Evolutionary conservation across 1,284 basidiomycete species (phyloP).

Genomic region (Peniophora sp.): DNA sequence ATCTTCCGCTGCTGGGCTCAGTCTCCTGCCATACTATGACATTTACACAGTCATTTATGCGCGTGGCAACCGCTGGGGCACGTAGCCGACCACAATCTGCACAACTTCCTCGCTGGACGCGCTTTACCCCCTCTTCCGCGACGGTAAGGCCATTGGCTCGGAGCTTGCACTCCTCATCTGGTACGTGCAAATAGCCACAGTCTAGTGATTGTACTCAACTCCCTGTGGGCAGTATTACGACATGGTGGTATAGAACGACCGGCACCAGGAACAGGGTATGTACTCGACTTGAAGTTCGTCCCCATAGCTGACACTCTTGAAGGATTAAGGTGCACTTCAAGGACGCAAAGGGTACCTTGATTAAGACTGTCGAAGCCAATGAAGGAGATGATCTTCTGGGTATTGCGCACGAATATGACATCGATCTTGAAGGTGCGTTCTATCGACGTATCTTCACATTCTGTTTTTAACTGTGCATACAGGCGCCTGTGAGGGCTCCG

Average conservation of each 20-base stretch:
- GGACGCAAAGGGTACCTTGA: slow-evolving; percentile 75
- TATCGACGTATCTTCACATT: not conserved
- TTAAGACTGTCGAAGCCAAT: slow-evolving; percentile 88
- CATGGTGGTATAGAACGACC: slow-evolving; percentile 45
- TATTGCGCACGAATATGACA: slow-evolving; percentile 92
- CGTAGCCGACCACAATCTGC: too few relatives aligned
- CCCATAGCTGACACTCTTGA: slow-evolving; percentile 4
- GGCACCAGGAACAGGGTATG: slow-evolving; percentile 58
- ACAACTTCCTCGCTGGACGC: too few relatives aligned
- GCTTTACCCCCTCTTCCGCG: too few relatives aligned
- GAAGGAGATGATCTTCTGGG: slow-evolving; percentile 91
- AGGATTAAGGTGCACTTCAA: slow-evolving; percentile 89
- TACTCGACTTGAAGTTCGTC: slow-evolving; percentile 10
- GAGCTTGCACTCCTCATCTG: not conserved
- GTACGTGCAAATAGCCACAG: not conserved
- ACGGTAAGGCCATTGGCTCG: not conserved
- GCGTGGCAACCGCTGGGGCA: too few relatives aligned
- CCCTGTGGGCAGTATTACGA: slow-evolving; percentile 11
- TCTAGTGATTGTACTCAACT: not conserved
- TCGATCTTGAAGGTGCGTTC: slow-evolving; percentile 88
- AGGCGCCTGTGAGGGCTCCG: slow-evolving; percentile 95
- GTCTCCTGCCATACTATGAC: too few relatives aligned
- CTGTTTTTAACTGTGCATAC: slow-evolving; percentile 2
- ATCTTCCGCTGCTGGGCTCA: too few relatives aligned
- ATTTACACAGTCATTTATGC: too few relatives aligned